Evolutionary conservation across 2,329 filamentous ascomycete genomes (phyloP), one percentile per base, ranked within the genome.

Genomic region (Chaetothyriales sp.): DNA sequence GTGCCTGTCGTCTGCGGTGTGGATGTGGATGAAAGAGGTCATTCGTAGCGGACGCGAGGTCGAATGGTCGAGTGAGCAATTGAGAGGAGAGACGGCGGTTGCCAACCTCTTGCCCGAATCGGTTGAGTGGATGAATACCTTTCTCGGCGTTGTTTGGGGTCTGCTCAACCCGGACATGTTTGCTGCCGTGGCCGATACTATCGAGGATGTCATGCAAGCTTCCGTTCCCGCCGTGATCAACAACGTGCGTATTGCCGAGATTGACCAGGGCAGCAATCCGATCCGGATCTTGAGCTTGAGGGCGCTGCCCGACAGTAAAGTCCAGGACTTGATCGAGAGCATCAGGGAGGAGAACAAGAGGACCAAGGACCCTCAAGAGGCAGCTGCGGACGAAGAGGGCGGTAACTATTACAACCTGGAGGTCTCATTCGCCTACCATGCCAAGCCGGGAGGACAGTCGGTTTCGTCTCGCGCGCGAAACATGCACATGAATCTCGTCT

Each of bases 81-180:
- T 83, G 51, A 80, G 90, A 53, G 90, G 90, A 2, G 78, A 92
- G 70, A 89, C 82, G 47, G 88, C 90, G 1, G 88, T 86, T 2
- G 82, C 84, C 28, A 95, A 95, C 62, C 73, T 97, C 25, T 83
- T 97, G 5, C 90, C 90, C 0, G 90, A 95, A 69, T 94, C 86
- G 0, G 89, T 94, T 5, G 85, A 89, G 65, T 97, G 92, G 92
- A 84, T 98, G 78, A 98, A 98, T 66, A 89, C 86, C 0, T 79
- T 92, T 48, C 69, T 97, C 3, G 80, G 78, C 1, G 78, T 95
- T 44, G 76, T 92, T 44, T 98, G 92, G 92, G 86, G 87, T 0
- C 73, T 97, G 3, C 82, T 95, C 57, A 94, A 97, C 63, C 90
- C 92, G 0, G 90, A 97, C 44, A 94, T 97, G 85, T 92, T 98